Percentiles rank a stretch among this genome's conserved stretches.
These are phyloP conservation scores for Skeletonema menzelii DNA, from an alignment of 108 stramenopile genomes.

Conservation along the genomic window DNA sequence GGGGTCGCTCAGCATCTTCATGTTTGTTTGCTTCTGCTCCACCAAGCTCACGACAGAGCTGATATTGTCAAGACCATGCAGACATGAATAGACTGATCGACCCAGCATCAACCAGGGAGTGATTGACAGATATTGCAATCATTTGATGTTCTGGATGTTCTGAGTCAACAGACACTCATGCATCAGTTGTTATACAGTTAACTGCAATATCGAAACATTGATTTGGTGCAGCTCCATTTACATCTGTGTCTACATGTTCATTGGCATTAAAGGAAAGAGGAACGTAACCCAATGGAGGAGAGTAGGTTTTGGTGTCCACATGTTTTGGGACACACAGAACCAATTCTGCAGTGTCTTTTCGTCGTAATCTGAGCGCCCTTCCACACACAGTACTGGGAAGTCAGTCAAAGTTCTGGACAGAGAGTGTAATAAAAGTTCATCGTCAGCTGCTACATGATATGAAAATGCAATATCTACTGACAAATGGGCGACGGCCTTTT, in stretches of 20 bases:
- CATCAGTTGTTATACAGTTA: slow-evolving; percentile 1
- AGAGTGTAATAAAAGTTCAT: background rate
- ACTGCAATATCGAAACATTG: background rate
- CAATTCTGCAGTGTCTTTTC: background rate
- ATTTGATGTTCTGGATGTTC: background rate
- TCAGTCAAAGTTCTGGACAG: background rate
- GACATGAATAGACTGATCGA: background rate
- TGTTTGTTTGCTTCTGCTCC: background rate
- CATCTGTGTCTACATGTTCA: background rate
- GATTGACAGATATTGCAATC: slow-evolving; percentile 1
- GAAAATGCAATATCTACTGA: slow-evolving; percentile 11
- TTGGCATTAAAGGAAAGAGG: background rate
- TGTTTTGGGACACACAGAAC: background rate
- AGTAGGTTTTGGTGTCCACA: background rate
- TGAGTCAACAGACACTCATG: background rate
- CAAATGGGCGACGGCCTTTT: slow-evolving; percentile 5
- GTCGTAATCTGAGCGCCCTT: background rate
- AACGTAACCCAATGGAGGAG: background rate
- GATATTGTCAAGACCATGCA: slow-evolving; percentile 10
- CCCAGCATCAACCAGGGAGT: slow-evolving; percentile 5
- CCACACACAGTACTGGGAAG: background rate
- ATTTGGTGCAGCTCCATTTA: background rate
- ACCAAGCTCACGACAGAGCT: background rate
- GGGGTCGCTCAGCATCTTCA: background rate
- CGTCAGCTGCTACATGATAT: background rate